These are phyloP conservation scores for Penicillium coprophilum DNA, from an alignment of 495 filamentous ascomycete species.

Conservation along the genomic window DNA sequence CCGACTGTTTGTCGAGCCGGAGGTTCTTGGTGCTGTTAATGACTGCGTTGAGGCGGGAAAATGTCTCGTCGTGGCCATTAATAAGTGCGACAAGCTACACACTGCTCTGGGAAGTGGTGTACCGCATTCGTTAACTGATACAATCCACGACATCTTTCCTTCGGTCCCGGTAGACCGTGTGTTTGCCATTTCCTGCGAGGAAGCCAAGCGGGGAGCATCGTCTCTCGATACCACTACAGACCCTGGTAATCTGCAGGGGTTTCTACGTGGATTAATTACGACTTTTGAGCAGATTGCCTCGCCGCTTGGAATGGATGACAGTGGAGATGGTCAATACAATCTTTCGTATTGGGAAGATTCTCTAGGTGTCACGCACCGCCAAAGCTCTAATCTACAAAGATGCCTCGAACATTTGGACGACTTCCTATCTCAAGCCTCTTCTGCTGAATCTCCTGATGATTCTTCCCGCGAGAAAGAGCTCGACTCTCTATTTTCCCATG, in stretches of 20 bases:
- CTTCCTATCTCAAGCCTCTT: slow-evolving; percentile 55
- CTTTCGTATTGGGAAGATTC: slow-evolving; percentile 73
- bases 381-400: slow-evolving; percentile 73
- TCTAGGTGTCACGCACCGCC: slow-evolving; percentile 85
- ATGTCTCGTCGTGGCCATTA: slow-evolving; percentile 69
- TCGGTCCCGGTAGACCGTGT: slow-evolving; percentile 44
- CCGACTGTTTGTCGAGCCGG: slow-evolving; percentile 50
- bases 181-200: slow-evolving; percentile 70
- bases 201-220: slow-evolving; percentile 24
- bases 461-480: neutral
- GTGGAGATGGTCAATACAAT: slow-evolving; percentile 41
- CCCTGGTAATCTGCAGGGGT: slow-evolving; percentile 64
- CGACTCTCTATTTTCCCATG: slow-evolving; percentile 1
- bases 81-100: slow-evolving; percentile 71
- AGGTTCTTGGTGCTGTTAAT: slow-evolving; percentile 57
- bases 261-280: slow-evolving; percentile 63
- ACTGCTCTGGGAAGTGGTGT: slow-evolving; percentile 10
- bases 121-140: slow-evolving; percentile 20
- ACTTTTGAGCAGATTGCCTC: slow-evolving; percentile 75
- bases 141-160: slow-evolving; percentile 34
- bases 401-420: slow-evolving; percentile 67
- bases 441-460: slow-evolving; percentile 4
- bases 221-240: slow-evolving; percentile 31
- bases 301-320: slow-evolving; percentile 43
- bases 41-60: slow-evolving; percentile 56